Conservation (phyloP, 805 yeast species). For the Zygotorulaspora florentina region DNA sequence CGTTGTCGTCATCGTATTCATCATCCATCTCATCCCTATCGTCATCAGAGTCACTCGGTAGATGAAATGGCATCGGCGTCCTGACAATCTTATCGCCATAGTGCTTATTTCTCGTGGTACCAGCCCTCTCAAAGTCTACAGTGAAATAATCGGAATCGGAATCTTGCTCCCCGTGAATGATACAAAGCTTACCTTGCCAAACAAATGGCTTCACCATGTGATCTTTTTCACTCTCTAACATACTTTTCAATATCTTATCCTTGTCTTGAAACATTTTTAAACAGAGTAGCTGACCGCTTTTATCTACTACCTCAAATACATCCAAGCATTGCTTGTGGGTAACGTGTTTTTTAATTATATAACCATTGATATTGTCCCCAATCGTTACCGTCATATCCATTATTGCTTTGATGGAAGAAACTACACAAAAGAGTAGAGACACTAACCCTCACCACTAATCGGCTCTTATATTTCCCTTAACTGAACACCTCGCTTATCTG, state of each 20-base stretch:
- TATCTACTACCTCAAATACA: constrained; percentile 5
- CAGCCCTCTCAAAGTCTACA: constrained; percentile 1
- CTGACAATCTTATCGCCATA: constrained; percentile 6
- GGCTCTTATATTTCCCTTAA: no score
- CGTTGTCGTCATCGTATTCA: constrained; percentile 4
- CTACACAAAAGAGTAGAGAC: background rate
- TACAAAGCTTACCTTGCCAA: constrained; percentile 3
- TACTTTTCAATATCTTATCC: background rate
- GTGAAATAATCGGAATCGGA: constrained; percentile 4
- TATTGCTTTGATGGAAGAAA: background rate
- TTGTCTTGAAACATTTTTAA: constrained; percentile 2
- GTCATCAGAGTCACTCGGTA: background rate
- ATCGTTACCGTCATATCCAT: background rate
- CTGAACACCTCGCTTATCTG: no score
- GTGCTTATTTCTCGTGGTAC: constrained; percentile 4
- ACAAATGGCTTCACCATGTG: background rate
- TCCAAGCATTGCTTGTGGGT: constrained; percentile 1
- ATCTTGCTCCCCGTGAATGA: background rate
- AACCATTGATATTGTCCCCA: constrained; percentile 4
- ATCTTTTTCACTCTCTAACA: background rate
- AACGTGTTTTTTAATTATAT: constrained; percentile 2
- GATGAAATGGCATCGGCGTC: constrained; percentile 12
- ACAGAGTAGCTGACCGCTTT: background rate
- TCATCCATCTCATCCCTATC: constrained; percentile 1
- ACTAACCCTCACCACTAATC: background rate